phyloP scores from a whole-genome alignment of 352 stramenopile species.

The Phytophthora uliginosa region DNA sequence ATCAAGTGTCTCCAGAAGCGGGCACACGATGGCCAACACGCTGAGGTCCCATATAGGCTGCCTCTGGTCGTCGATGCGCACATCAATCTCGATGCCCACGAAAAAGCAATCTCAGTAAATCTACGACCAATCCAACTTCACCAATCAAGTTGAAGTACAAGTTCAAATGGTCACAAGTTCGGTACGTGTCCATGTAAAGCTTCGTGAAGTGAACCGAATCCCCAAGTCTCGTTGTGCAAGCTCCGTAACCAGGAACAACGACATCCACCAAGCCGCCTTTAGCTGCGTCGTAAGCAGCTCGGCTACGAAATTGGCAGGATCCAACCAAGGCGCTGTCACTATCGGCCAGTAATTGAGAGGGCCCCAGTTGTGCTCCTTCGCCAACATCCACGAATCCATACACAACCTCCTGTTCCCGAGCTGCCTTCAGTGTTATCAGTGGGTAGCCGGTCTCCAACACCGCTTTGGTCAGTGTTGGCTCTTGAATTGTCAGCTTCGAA shows the following conservation, averaged over 20 bases:
- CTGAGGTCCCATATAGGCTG: background rate
- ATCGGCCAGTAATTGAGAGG: background rate
- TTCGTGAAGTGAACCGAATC: background rate
- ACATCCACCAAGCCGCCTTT: background rate
- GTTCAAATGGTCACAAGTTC: background rate
- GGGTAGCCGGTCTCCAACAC: background rate
- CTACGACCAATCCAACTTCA: background rate
- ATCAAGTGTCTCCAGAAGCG: no score
- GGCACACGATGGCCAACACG: background rate
- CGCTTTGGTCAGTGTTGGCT: background rate
- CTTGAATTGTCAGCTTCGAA: background rate
- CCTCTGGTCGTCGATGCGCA: background rate
- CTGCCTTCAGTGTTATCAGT: no score
- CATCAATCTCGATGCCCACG: background rate
- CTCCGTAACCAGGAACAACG: background rate
- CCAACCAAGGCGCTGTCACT: background rate
- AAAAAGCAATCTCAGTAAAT: background rate
- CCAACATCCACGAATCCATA: background rate
- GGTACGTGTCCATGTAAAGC: background rate
- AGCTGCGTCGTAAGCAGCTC: background rate
- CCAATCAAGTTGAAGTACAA: background rate
- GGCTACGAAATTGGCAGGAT: background rate
- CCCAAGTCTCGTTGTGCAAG: background rate
- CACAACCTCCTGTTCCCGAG: background rate
- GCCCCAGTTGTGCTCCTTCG: background rate